phyloP scores from a whole-genome alignment of 345 rosid species.

The Brassica cretica region DNA sequence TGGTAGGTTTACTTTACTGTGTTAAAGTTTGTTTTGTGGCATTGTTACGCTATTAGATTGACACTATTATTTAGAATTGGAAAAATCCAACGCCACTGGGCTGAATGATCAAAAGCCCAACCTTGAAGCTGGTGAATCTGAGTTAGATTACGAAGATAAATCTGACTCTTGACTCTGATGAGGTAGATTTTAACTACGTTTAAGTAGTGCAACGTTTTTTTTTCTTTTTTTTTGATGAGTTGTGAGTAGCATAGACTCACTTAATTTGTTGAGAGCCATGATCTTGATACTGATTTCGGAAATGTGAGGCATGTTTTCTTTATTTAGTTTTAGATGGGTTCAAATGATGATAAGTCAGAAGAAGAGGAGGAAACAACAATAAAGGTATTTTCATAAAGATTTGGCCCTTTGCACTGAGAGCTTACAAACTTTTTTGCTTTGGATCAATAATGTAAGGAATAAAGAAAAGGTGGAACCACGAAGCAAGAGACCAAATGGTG shows the following conservation, averaged over 20 bases:
- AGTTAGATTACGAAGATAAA: no score
- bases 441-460: background rate
- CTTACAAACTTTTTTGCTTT: background rate
- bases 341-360: constrained; percentile 3
- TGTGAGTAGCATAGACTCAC: no score
- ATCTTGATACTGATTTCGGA: no score
- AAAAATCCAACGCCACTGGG: background rate
- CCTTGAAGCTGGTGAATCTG: constrained; percentile 38
- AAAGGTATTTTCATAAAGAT: background rate
- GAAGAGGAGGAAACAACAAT: constrained; percentile 22
- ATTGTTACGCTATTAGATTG: background rate
- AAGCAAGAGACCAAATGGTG: constrained; percentile 51
- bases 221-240: no score
- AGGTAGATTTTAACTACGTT: no score
- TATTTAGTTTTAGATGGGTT: constrained; percentile 21
- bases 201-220: no score
- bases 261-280: no score
- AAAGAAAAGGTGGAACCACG: constrained; percentile 23
- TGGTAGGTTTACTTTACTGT: background rate
- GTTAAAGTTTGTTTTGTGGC: background rate
- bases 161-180: no score
- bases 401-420: background rate
- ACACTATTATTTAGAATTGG: constrained; percentile 1
- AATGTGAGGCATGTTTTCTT: background rate
- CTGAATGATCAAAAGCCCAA: constrained; percentile 36